Evolutionary conservation across 176 grass and related monocot genomes (phyloP), one percentile per base, ranked within the genome.

Genomic region (Zoysia japonica): DNA sequence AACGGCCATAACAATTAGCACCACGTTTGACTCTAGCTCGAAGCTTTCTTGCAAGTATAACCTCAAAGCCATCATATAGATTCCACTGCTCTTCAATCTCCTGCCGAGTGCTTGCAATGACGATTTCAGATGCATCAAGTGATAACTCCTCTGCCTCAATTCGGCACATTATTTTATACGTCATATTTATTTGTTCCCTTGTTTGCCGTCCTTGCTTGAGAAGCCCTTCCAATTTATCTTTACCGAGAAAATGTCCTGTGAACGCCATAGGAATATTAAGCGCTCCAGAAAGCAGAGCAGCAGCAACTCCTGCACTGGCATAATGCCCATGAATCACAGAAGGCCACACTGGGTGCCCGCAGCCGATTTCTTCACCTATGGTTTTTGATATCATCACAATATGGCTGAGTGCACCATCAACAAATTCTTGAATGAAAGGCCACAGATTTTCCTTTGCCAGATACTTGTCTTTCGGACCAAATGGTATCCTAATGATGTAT

Each of bases 391-490:
- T 93, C 70, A 72, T 71, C 82, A 87, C 63, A 75, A 90, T 87
- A 84, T 93, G 85, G 65, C 81, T 47, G 8, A 93, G 91, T 71
- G 91, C 91, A 68, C 91, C 91, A 59, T 93, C 91, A 87, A 93
- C 91, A 83, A 93, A 93, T 80, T 93, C 91, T 93, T 90, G 91
- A 76, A 90, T 90, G 72, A 90, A 87, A 67, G 91, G 91, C 91
- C 87, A 93, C 2, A 93, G 78, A 49, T 79, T 79, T 83, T 93
- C 91, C 80, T 93, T 93, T 67, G 91, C 74, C 28, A 93, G 83
- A 79, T 93, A 93, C 72, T 85, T 93, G 80, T 93, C 78, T 87
- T 78, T 93, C 79, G 91, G 87, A 68, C 91, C 91, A 88, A 93
- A 93, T 50, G 87, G 91, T 77, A 93, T 85, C 45, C 91, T 85